These are phyloP conservation scores for Dothideomycetidae sp. DNA, from an alignment of 2,329 filamentous ascomycete genomes.

Conservation along the genomic window DNA sequence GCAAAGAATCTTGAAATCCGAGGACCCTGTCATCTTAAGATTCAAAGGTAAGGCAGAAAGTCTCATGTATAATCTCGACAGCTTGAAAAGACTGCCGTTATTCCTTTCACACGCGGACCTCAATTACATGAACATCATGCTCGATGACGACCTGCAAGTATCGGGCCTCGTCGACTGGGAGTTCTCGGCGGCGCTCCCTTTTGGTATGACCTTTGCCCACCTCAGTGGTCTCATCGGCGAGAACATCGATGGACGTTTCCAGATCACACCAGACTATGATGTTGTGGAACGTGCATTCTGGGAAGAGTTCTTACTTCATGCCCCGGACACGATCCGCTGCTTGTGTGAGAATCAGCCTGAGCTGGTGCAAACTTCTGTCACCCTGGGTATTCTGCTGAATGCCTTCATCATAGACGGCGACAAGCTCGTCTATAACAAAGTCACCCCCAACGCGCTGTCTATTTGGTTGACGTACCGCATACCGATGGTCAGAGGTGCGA, in stretches of 20 bases:
- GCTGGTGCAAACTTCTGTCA: slow-evolving; percentile 10
- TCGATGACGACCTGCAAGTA: slow-evolving; percentile 13
- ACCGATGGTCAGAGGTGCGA: neutral
- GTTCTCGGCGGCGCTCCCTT: slow-evolving; percentile 14
- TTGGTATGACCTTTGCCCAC: slow-evolving; percentile 14
- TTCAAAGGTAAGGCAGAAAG: neutral
- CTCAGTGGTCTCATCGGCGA: slow-evolving; percentile 10
- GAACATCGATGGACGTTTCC: neutral
- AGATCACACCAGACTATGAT: neutral
- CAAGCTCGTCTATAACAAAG: slow-evolving; percentile 10
- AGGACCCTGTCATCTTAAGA: neutral
- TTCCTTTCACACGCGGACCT: slow-evolving; percentile 14
- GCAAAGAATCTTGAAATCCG: neutral
- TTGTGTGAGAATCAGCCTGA: neutral
- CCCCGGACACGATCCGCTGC: neutral
- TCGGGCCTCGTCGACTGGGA: slow-evolving; percentile 15
- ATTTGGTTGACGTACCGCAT: slow-evolving; percentile 3
- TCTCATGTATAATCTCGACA: neutral
- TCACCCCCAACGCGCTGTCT: slow-evolving; percentile 9
- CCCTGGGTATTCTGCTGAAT: slow-evolving; percentile 12
- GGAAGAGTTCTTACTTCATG: neutral
- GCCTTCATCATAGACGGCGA: slow-evolving; percentile 12
- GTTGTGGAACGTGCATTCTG: neutral
- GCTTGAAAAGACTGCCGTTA: slow-evolving; percentile 10
- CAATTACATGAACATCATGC: slow-evolving; percentile 14